Percentiles rank a stretch among this genome's conserved stretches.
These are phyloP conservation scores for Hanseniaspora nectarophila DNA, from an alignment of 805 yeast genomes.

Conservation along the genomic window DNA sequence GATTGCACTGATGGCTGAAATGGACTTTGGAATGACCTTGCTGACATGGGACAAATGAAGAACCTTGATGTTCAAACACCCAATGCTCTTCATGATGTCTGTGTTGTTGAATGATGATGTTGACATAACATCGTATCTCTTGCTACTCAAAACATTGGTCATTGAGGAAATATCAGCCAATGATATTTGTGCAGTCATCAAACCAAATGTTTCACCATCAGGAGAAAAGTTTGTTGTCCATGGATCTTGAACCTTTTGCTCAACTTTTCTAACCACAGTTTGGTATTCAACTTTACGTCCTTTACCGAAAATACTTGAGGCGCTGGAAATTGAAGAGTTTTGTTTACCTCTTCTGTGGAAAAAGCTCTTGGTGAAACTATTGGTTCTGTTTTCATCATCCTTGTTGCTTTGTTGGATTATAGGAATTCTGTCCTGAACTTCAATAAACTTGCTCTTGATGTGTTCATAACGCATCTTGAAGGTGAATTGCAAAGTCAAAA, in stretches of 20 bases:
- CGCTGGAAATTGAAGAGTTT: background rate
- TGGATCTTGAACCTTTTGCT: conserved; percentile 38
- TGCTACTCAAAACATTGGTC: background rate
- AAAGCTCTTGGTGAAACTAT: conserved; percentile 9
- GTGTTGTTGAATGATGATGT: background rate
- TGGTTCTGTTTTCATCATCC: conserved; percentile 17
- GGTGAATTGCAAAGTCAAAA: conserved; percentile 57
- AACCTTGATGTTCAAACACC: background rate
- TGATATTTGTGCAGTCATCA: conserved; percentile 32
- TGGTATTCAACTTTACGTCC: conserved; percentile 32
- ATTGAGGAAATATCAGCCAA: background rate
- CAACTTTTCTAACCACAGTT: conserved; percentile 34
- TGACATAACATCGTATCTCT: background rate
- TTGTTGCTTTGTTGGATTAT: conserved; percentile 38
- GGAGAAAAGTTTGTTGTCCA: conserved; percentile 58
- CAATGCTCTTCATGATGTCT: background rate
- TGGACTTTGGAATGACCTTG: conserved; percentile 15
- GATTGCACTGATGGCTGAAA: background rate
- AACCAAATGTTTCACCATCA: conserved; percentile 80
- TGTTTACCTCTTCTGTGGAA: background rate
- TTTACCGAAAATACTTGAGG: conserved; percentile 16
- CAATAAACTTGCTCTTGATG: conserved; percentile 39
- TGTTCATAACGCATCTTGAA: conserved; percentile 50
- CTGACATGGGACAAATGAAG: conserved; percentile 12
- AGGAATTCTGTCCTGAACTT: conserved; percentile 47